Evolutionary conservation across 2,329 filamentous ascomycete genomes (phyloP).

Genomic region (Fusarium sp.): DNA sequence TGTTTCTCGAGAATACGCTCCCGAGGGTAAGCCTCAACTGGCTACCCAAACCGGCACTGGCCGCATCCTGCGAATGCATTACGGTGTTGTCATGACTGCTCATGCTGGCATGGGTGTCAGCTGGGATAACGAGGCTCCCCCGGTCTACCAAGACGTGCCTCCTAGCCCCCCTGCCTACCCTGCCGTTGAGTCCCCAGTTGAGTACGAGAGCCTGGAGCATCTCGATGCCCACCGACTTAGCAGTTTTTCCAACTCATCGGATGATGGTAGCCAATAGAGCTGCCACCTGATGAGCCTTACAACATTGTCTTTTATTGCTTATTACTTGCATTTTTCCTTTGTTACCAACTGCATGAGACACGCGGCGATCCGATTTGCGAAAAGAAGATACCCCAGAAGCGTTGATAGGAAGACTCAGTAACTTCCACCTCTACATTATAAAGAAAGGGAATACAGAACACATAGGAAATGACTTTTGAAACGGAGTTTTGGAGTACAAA

Average conservation of each 20-base stretch:
- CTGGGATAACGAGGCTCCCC: constrained; percentile 97
- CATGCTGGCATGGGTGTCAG: constrained; percentile 88
- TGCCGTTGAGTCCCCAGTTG: constrained; percentile 49
- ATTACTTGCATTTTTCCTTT: constrained; percentile 33
- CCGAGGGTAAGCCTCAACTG: constrained; percentile 73
- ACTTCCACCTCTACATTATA: constrained; percentile 38
- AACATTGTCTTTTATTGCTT: constrained; percentile 16
- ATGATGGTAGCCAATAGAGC: constrained; percentile 31
- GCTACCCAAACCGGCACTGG: constrained; percentile 90
- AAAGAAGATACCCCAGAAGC: constrained; percentile 47
- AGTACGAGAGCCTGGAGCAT: constrained; percentile 55
- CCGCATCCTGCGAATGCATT: constrained; percentile 92
- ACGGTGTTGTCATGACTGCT: constrained; percentile 84
- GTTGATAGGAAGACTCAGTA: constrained; percentile 42
- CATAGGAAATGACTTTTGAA: constrained; percentile 34
- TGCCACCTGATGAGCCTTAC: neutral
- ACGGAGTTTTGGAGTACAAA: constrained; percentile 31
- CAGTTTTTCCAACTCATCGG: constrained; percentile 36
- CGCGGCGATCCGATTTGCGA: constrained; percentile 44
- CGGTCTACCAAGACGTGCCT: constrained; percentile 93
- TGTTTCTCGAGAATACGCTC: constrained; percentile 88
- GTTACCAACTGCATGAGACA: constrained; percentile 41
- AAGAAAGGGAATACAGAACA: constrained; percentile 46
- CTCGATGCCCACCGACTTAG: constrained; percentile 48
- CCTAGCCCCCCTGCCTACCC: constrained; percentile 82